Base-by-base conservation (phyloP, 148 eudicot genomes). In the Silene conica region DNA sequence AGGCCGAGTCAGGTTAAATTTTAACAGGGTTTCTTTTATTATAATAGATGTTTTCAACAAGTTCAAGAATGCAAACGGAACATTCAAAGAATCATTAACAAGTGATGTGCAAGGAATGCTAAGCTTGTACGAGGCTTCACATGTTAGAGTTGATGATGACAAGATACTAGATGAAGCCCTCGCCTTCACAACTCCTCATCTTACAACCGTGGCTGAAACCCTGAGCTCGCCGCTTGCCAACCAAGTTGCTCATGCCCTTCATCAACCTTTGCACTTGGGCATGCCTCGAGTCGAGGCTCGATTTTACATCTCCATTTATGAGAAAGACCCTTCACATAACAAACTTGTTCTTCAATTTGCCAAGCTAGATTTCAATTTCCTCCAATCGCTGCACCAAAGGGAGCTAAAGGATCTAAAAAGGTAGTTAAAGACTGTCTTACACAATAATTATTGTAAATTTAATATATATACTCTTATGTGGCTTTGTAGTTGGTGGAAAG, bases 341-440 rank as follows among this genome's bases (percentile, higher is more conserved):
- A 25, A 77, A 54, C 54, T 48, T 3, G 5, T 89, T 4, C 66
- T 89, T 14, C 70, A 54, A 9, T 78, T 89, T 1, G 87, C 89
- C 0, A 85, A 85, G 72, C 48, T 85, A 0, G 90, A 89, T 80
- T 89, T 89, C 70, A 83, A 87, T 70, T 46, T 78, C 22, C 61
- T 87, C 13, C 93, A 89, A 56, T 56, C 63, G 21, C 8, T 83
- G 59, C 87, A 89, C 74, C 81, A 80, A 9, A 74, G 69, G 66
- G 89, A 89, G 70, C 72, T 87, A 0, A 67, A 77, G 20, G 83
- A 82, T 12, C 34, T 84, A 6, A 66, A 59, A 28, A 82, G 78
- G 87, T 87, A 78, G 14, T 13, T n/a, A n/a, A n/a, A n/a, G 34
- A 31, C 34, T 31, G 34, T 3, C 34, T 31, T 31, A 31, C 34